Base-by-base conservation (phyloP, 2,329 filamentous ascomycete species). In the Penicillium sp. region DNA sequence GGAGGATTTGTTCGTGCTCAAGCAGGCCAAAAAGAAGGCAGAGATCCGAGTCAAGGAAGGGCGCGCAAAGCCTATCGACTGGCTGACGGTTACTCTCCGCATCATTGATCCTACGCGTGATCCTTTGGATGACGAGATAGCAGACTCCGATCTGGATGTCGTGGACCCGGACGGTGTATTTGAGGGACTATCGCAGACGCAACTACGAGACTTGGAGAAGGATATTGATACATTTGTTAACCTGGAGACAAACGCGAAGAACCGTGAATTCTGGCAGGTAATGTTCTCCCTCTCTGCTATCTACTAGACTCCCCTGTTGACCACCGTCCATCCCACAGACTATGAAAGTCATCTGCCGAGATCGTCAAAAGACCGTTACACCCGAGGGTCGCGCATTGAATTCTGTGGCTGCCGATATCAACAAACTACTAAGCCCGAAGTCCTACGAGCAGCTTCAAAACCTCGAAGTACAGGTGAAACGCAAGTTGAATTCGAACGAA, bases 11-110 rank as follows among this genome's bases (percentile, higher is more conserved):
- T 99, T 99, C 69, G 94, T 97, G 55, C 79, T 99, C 69, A 92
- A 92, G 75, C 94, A 99, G 76, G 89, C 93, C 45, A 99, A 97
- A 81, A 97, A 95, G 80, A 97, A 97, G 79, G 93, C 94, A 40
- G 90, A 92, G 62, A 95, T 99, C 65, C 88, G 94, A 39, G 92
- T 97, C 44, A 90, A 92, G 65, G 92, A 95, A 74, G 89, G 89
- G 11, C 86, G 95, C 64, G 92, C 93, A 54, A 92, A 91, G 70
- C 89, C 93, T 10, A 93, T 97, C 68, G 94, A 99, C 77, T 92
- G 90, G 81, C 83, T 99, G 44, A 91, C 92, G 1, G 94, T 97
- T 68, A 95, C 90, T 58, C 78, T 99, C 61, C 87, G 91, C 63
- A 90, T 93, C 61, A 87, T 97, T 62, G 94, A 99, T 71, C 82